Percentiles rank a stretch among this genome's conserved stretches.
These are phyloP conservation scores for Pinus albicaulis DNA, from an alignment of 75 land plant genomes.

Conservation along the genomic window DNA sequence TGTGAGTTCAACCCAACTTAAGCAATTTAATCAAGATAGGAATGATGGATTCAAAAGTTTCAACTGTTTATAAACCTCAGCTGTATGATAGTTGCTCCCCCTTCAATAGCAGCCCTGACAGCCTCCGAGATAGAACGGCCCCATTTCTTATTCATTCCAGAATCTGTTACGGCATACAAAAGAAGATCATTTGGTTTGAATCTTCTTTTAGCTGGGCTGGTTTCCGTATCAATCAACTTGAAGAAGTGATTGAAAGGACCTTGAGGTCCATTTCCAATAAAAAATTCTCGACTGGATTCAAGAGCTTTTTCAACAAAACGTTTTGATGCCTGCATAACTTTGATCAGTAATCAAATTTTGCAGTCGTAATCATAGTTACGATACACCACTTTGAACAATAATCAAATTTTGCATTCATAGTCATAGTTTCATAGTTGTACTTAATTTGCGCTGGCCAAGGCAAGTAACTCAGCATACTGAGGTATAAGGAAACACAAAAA, in stretches of 20 bases:
- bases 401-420: not conserved
- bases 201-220: not conserved
- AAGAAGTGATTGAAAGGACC: constrained; percentile 86
- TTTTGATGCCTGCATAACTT: constrained; percentile 70
- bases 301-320: constrained; percentile 62
- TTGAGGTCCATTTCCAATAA: constrained; percentile 76
- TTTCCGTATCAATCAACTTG: constrained; percentile 25
- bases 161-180: constrained; percentile 90
- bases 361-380: not conserved
- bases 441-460: too few relatives aligned
- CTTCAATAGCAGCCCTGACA: constrained; percentile 82
- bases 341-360: constrained; percentile 1
- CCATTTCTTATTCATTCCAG: constrained; percentile 87
- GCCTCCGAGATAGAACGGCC: constrained; percentile 81
- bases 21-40: not conserved
- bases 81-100: constrained; percentile 94
- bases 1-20: not conserved
- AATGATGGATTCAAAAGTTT: not conserved
- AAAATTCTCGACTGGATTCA: constrained; percentile 50
- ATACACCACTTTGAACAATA: constrained; percentile 19
- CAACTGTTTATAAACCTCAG: constrained; percentile 49
- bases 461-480: too few relatives aligned
- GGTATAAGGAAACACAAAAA: too few relatives aligned
- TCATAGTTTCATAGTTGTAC: too few relatives aligned
- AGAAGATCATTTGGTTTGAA: constrained; percentile 65